Base-by-base conservation (phyloP, 257 asterid species). In the Przewalskia tangutica region DNA sequence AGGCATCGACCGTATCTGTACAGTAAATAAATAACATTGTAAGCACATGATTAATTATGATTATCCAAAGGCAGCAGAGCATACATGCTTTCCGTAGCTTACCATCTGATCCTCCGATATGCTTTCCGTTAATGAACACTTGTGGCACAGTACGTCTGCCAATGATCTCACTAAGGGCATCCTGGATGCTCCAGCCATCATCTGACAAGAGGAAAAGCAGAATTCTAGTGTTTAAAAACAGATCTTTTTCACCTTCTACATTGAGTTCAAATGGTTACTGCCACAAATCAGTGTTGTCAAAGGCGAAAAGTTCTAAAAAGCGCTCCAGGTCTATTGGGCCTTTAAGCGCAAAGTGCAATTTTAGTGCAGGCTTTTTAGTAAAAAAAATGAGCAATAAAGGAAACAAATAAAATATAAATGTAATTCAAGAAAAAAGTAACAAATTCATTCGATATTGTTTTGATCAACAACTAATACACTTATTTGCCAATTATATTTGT, bases 41-140 rank as follows among this genome's bases (percentile, higher is more conserved):
- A 5, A 40, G 23, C 79, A 50, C 23, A 4, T 4, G 62, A 40
- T 18, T n/a, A 4, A 27, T 27, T 27, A 27, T 75, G 34, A 42
- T 5, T 7, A 63, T 40, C 11, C 27, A 58, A 5, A 77, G 70
- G 44, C 73, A 59, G 38, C 16, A 10, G 77, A 42, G 14, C 7
- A 18, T 34, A 54, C 11, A 9, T 23, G 82, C 3, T 58, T 59
- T 23, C 38, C 13, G 76, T 14, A 40, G 14, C n/a, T 34, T 94
- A 94, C 99, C 99, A 91, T 95, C 99, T 5, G 97, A 93, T 85
- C 98, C 99, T 84, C 99, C 99, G n/a, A 95, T 80, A 82, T 91
- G 97, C 83, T 92, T 91, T 76, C 99, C 98, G 3, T 92, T 86
- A 11, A 95, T 89, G 87, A 94, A 95, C 83, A 95, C 97, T 84